phyloP scores from a whole-genome alignment of 1,284 basidiomycete species.

The Malassezia vespertilionis region DNA sequence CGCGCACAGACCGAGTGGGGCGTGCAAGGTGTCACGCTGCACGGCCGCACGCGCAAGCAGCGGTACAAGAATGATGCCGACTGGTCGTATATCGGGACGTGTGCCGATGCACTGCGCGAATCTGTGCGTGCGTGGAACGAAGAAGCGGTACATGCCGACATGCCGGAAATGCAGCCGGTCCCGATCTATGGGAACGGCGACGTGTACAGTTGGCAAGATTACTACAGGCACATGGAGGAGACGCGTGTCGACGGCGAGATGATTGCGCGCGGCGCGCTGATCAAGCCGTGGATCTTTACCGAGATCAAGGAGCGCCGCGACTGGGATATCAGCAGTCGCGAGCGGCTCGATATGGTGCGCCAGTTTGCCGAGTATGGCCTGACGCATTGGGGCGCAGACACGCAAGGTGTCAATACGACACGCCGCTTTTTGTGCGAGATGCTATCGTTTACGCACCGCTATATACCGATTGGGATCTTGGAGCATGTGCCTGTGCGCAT shows the following conservation, averaged over 20 bases:
- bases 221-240: conserved; percentile 65
- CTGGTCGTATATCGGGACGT: conserved; percentile 57
- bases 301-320: conserved; percentile 70
- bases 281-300: conserved; percentile 70
- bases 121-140: conserved; percentile 41
- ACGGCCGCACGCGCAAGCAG: conserved; percentile 57
- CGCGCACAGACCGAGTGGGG: conserved; percentile 67
- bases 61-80: conserved; percentile 45
- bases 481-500: conserved; percentile 69
- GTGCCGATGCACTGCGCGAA: conserved; percentile 72
- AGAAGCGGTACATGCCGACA: conserved; percentile 24
- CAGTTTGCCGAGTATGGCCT: conserved; percentile 36
- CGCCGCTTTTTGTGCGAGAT: conserved; percentile 88
- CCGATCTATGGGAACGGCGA: conserved; percentile 95
- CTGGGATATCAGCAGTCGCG: conserved; percentile 85
- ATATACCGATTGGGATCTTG: conserved; percentile 84
- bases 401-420: conserved; percentile 72
- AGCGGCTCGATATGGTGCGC: conserved; percentile 74
- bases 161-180: conserved; percentile 56
- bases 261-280: conserved; percentile 85
- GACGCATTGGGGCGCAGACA: conserved; percentile 44
- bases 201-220: conserved; percentile 74
- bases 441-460: conserved; percentile 86
- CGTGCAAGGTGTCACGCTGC: conserved; percentile 69
- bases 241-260: conserved; percentile 85